Evolutionary conservation across 192 early-diverging fungal species (phyloP).

Genomic region (Kappamyces sp.): DNA sequence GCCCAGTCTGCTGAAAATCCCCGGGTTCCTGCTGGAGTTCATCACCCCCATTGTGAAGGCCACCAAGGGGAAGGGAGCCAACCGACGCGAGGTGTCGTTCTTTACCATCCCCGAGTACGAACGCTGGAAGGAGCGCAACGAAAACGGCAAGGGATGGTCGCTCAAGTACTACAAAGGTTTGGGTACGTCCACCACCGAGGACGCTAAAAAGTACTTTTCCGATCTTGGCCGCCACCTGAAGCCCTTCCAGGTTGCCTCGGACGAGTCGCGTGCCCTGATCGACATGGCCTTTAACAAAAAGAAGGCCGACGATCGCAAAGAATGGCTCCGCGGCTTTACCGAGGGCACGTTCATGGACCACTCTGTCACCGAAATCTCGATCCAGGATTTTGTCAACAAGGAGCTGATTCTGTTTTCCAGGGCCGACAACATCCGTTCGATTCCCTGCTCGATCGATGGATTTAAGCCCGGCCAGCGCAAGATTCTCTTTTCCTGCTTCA

Average conservation of each 20-base stretch:
- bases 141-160: conserved; percentile 70
- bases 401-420: conserved; percentile 93
- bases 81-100: conserved; percentile 61
- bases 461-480: conserved; percentile 97
- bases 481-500: conserved; percentile 81
- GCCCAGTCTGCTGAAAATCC: conserved; percentile 81
- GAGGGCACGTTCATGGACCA: conserved; percentile 91
- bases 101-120: conserved; percentile 93
- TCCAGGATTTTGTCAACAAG: conserved; percentile 89
- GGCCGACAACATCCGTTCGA: conserved; percentile 91
- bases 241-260: conserved; percentile 50
- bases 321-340: conserved; percentile 76
- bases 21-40: conserved; percentile 90
- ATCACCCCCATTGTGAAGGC: conserved; percentile 93
- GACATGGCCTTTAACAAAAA: conserved; percentile 98
- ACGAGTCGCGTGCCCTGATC: conserved; percentile 68
- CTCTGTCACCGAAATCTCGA: conserved; percentile 63
- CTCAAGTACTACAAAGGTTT: conserved; percentile 98
- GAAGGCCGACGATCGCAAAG: conserved; percentile 89
- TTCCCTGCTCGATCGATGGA: conserved; percentile 90
- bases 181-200: conserved; percentile 76
- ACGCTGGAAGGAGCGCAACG: conserved; percentile 67
- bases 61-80: conserved; percentile 44
- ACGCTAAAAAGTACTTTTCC: conserved; percentile 91
- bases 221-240: conserved; percentile 75